Conservation (phyloP, 768 basidiomycete species). For the Daedaleopsis nitida region DNA sequence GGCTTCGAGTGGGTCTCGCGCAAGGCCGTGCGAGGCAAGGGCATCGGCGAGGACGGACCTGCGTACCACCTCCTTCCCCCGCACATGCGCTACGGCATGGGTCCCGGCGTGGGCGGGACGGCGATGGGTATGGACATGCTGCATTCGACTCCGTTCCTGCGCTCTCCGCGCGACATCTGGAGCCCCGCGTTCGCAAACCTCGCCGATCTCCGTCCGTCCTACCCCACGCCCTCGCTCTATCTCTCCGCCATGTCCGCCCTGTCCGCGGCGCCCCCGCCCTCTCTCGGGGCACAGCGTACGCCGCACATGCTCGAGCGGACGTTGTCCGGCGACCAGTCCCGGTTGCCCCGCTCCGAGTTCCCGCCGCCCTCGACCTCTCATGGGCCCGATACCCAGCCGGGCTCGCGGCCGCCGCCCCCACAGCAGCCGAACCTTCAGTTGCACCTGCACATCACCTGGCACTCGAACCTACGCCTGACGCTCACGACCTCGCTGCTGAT, state of each 20-base stretch:
- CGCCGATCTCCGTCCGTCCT: constrained; percentile 28
- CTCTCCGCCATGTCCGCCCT: constrained; percentile 27
- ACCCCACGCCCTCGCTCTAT: constrained; percentile 28
- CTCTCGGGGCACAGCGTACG: not conserved
- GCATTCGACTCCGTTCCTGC: constrained; percentile 51
- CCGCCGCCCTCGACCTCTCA: constrained; percentile 8
- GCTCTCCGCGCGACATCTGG: constrained; percentile 46
- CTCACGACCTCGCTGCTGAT: constrained; percentile 92
- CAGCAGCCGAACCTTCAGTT: constrained; percentile 80
- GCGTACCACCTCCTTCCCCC: constrained; percentile 74
- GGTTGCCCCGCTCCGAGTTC: not conserved
- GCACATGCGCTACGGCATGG: constrained; percentile 66
- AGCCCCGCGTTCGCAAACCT: constrained; percentile 28
- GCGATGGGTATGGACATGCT: constrained; percentile 50
- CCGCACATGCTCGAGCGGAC: not conserved
- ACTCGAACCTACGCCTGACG: constrained; percentile 85
- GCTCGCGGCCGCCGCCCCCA: constrained; percentile 29
- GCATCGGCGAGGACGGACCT: constrained; percentile 50
- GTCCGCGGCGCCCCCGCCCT: constrained; percentile 4
- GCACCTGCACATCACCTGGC: constrained; percentile 84
- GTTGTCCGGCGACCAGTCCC: not conserved
- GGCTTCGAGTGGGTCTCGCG: constrained; percentile 84
- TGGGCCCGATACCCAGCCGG: no score
- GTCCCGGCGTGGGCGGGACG: constrained; percentile 39
- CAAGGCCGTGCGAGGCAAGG: constrained; percentile 53